A percentile compares a stretch with the other conserved stretches of the same genome.
phyloP scores from a whole-genome alignment of 495 filamentous ascomycete genomes.

The Penicillium samsonianum region DNA sequence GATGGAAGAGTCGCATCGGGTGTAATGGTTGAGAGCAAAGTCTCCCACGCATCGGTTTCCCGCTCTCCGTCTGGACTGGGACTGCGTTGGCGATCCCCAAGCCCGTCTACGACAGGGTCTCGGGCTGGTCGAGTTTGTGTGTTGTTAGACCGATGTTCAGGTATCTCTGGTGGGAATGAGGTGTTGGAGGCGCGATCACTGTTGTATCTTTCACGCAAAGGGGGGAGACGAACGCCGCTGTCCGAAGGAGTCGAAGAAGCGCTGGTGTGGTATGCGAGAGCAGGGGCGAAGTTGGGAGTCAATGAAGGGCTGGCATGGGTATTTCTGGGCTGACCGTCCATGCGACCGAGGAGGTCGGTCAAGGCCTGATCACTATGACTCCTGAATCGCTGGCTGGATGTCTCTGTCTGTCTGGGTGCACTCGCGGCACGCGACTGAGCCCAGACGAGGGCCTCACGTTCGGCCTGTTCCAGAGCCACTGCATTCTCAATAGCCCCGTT shows the following conservation, averaged over 20 bases:
- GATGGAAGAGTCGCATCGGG: slow-evolving; percentile 81
- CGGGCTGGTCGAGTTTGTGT: slow-evolving; percentile 22
- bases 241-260: slow-evolving; percentile 28
- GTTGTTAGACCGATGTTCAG: slow-evolving; percentile 30
- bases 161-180: slow-evolving; percentile 3
- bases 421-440: slow-evolving; percentile 14
- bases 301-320: slow-evolving; percentile 22
- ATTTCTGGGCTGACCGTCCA: slow-evolving; percentile 12
- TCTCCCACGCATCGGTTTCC: slow-evolving; percentile 68
- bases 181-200: slow-evolving; percentile 15
- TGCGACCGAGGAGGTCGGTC: slow-evolving; percentile 28
- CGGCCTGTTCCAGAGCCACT: slow-evolving; percentile 35
- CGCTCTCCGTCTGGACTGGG: slow-evolving; percentile 69
- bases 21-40: slow-evolving; percentile 73
- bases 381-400: slow-evolving; percentile 34
- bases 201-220: slow-evolving; percentile 28
- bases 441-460: slow-evolving; percentile 31
- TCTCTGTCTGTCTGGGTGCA: slow-evolving; percentile 31
- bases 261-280: slow-evolving; percentile 36
- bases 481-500: slow-evolving; percentile 33
- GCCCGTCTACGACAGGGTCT: slow-evolving; percentile 59
- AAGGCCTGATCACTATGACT: slow-evolving; percentile 33
- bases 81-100: slow-evolving; percentile 82
- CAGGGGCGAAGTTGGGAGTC: slow-evolving; percentile 52
- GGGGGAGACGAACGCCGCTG: slow-evolving; percentile 28